A percentile compares a stretch with the other conserved stretches of the same genome.
phyloP scores from a whole-genome alignment of 805 yeast genomes.

The Isabelozyma gotoi region DNA sequence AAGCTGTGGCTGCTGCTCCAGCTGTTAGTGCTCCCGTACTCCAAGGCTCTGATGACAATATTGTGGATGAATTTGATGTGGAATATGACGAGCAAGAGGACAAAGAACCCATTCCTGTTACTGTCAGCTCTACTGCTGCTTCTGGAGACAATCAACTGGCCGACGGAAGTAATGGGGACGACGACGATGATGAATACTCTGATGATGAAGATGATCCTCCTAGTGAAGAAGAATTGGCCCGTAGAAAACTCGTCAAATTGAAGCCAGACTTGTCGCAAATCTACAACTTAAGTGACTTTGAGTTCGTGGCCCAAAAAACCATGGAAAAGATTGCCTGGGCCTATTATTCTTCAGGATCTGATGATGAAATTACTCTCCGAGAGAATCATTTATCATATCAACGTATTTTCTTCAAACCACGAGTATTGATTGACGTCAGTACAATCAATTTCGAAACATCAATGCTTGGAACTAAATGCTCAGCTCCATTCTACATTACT shows the following conservation, averaged over 20 bases:
- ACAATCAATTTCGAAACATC: conserved; percentile 15
- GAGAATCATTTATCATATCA: conserved; percentile 23
- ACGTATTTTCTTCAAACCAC: conserved; percentile 20
- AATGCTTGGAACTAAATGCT: conserved; percentile 17
- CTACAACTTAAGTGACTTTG: conserved; percentile 83
- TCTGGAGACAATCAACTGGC: conserved; percentile 1
- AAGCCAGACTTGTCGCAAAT: conserved; percentile 72
- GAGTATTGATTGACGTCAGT: conserved; percentile 23
- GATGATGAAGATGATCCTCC: conserved; percentile 40
- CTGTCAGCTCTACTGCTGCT: conserved; percentile 1
- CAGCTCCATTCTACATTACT: conserved; percentile 29
- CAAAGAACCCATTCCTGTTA: conserved; percentile 21
- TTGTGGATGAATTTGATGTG: conserved; percentile 39
- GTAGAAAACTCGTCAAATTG: conserved; percentile 26
- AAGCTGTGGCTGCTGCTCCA: conserved; percentile 1
- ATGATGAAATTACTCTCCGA: conserved; percentile 18
- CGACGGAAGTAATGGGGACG: conserved; percentile 11
- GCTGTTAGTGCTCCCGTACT: neutral
- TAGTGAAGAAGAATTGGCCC: conserved; percentile 21
- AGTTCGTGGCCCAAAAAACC: conserved; percentile 76
- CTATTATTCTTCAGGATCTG: conserved; percentile 26
- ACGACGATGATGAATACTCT: conserved; percentile 33
- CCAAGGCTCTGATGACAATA: conserved; percentile 1
- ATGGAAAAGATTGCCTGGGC: conserved; percentile 52
- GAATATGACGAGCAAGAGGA: conserved; percentile 43